Conservation (phyloP, 1,139 yeast species). For the Candida tetrigidarum region DNA sequence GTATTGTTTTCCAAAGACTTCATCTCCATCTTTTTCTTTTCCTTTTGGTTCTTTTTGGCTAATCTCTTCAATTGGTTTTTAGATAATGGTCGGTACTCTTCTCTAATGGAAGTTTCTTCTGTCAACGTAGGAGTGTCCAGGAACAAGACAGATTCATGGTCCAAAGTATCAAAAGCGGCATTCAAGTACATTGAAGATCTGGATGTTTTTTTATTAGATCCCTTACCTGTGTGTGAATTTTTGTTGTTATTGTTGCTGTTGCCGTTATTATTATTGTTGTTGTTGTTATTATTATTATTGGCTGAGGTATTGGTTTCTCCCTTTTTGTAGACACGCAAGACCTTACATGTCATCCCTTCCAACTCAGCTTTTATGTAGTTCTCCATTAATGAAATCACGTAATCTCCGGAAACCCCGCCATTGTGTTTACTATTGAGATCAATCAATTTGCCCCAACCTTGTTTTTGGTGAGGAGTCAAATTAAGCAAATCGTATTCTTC, state of each 20-base stretch:
- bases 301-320: constrained; percentile 7
- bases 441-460: constrained; percentile 42
- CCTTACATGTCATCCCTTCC: constrained; percentile 36
- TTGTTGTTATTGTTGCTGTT: constrained; percentile 1
- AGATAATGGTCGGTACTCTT: constrained; percentile 29
- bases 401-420: constrained; percentile 43
- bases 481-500: constrained; percentile 34
- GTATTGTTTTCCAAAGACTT: constrained; percentile 19
- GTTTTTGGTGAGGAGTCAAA: constrained; percentile 31
- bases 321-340: constrained; percentile 35
- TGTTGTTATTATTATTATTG: constrained; percentile 2
- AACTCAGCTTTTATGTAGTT: constrained; percentile 35
- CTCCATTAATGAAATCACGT: constrained; percentile 40
- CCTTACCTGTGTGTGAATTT: neutral
- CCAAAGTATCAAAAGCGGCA: constrained; percentile 39
- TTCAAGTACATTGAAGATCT: constrained; percentile 20
- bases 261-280: constrained; percentile 1
- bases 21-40: constrained; percentile 17
- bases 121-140: constrained; percentile 18
- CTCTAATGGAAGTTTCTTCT: constrained; percentile 11
- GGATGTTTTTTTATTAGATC: constrained; percentile 8
- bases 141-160: constrained; percentile 30
- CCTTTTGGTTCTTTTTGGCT: constrained; percentile 28
- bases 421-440: constrained; percentile 32
- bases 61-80: constrained; percentile 41